A percentile compares a stretch with the other conserved stretches of the same genome.
Evolutionary conservation across 805 yeast species (phyloP).

Genomic region (Danielozyma ontarioensis): DNA sequence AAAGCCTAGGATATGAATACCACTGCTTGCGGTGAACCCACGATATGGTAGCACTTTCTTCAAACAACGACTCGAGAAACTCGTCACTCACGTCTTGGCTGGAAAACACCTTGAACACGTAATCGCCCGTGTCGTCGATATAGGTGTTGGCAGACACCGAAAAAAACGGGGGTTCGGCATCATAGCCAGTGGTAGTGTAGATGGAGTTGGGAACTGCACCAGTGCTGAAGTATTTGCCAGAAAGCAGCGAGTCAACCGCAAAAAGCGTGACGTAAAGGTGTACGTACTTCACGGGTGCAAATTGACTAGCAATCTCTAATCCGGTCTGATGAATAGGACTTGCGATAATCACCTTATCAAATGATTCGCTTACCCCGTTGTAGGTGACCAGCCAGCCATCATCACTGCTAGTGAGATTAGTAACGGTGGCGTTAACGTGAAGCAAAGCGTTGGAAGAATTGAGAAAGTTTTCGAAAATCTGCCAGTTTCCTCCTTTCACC

Average conservation of each 20-base stretch:
- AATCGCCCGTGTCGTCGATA: slow-evolving; percentile 17
- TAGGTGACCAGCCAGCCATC: slow-evolving; percentile 4
- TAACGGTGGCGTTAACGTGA: slow-evolving; percentile 19
- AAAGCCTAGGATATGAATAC: slow-evolving; percentile 41
- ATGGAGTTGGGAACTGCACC: slow-evolving; percentile 17
- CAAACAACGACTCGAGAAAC: not conserved
- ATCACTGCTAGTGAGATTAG: slow-evolving; percentile 5
- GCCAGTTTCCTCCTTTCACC: slow-evolving; percentile 43
- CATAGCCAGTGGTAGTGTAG: slow-evolving; percentile 13
- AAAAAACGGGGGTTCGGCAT: slow-evolving; percentile 20
- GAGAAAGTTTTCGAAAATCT: slow-evolving; percentile 38
- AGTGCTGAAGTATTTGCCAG: slow-evolving; percentile 10
- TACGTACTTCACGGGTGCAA: slow-evolving; percentile 26
- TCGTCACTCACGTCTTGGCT: slow-evolving; percentile 7
- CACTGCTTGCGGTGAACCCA: slow-evolving; percentile 29
- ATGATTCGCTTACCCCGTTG: slow-evolving; percentile 12
- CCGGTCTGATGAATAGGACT: slow-evolving; percentile 32
- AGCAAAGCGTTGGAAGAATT: slow-evolving; percentile 27
- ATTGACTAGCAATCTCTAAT: slow-evolving; percentile 8
- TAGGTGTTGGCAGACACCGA: slow-evolving; percentile 26
- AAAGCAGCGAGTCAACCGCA: slow-evolving; percentile 12
- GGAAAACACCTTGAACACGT: slow-evolving; percentile 42
- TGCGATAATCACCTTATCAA: slow-evolving; percentile 43
- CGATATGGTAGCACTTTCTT: not conserved
- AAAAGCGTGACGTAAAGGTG: slow-evolving; percentile 35